A percentile compares a stretch with the other conserved stretches of the same genome.
These are phyloP conservation scores for Ploettnerulaceae sp. DNA, from an alignment of 2,329 filamentous ascomycete species.

Conservation along the genomic window DNA sequence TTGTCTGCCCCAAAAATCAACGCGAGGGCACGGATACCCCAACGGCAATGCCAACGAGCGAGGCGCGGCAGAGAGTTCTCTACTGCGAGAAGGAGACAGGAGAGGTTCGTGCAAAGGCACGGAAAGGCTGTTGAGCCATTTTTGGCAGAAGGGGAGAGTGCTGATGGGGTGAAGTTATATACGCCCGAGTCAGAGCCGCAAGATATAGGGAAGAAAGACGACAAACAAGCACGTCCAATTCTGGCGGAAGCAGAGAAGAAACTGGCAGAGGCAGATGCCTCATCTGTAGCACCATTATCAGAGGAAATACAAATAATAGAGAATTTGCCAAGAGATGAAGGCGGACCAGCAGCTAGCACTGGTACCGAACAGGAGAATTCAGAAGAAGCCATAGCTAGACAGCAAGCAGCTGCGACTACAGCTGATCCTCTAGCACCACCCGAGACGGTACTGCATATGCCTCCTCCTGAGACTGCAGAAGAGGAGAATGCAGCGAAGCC, in stretches of 20 bases:
- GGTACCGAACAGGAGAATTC: slow-evolving; percentile 2
- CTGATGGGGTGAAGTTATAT: slow-evolving; percentile 20
- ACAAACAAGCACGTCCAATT: neutral
- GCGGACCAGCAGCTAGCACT: neutral
- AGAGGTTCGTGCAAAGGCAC: slow-evolving; percentile 49
- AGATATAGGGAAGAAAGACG: slow-evolving; percentile 6
- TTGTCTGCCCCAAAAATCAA: slow-evolving; percentile 37
- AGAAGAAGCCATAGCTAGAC: neutral
- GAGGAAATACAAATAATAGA: slow-evolving; percentile 27
- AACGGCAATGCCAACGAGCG: slow-evolving; percentile 21
- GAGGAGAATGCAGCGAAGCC: slow-evolving; percentile 43
- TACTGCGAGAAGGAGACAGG: slow-evolving; percentile 36
- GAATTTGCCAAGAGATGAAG: slow-evolving; percentile 24
- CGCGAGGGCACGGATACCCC: slow-evolving; percentile 27
- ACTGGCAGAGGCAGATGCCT: slow-evolving; percentile 10
- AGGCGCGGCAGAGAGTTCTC: slow-evolving; percentile 33
- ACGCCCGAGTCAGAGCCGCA: slow-evolving; percentile 14
- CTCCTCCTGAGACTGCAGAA: slow-evolving; percentile 38
- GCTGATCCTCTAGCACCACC: slow-evolving; percentile 38
- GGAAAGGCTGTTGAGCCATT: slow-evolving; percentile 57
- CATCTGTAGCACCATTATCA: slow-evolving; percentile 24
- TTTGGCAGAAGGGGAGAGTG: slow-evolving; percentile 31
- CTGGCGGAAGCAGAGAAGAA: neutral
- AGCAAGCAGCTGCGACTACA: slow-evolving; percentile 34
- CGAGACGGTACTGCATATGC: slow-evolving; percentile 47